phyloP scores from a whole-genome alignment of 2,329 filamentous ascomycete genomes.

The Phoma sp. region DNA sequence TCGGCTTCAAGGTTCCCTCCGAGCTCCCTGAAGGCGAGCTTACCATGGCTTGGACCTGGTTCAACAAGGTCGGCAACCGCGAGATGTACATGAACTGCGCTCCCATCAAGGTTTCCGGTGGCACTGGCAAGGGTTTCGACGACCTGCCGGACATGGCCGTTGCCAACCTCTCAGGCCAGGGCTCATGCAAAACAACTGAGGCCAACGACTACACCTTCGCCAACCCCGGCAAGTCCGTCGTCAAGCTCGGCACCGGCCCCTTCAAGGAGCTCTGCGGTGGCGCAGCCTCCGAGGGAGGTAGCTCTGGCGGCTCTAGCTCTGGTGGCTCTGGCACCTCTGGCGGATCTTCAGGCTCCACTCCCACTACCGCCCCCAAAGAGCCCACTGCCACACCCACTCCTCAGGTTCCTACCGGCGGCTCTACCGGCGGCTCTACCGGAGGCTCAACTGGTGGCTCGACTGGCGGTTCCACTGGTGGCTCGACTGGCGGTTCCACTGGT shows the following conservation, averaged over 20 bases:
- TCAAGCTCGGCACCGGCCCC: slow-evolving; percentile 29
- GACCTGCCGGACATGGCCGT: slow-evolving; percentile 75
- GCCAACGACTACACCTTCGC: slow-evolving; percentile 61
- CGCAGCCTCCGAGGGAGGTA: slow-evolving; percentile 8
- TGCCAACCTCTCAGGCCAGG: slow-evolving; percentile 65
- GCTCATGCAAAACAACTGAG: slow-evolving; percentile 63
- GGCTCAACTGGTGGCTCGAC: slow-evolving; percentile 2
- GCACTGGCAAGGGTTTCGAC: slow-evolving; percentile 58
- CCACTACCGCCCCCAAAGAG: slow-evolving; percentile 8
- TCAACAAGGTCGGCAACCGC: slow-evolving; percentile 86
- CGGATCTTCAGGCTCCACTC: slow-evolving; percentile 11
- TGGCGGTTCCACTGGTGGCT: slow-evolving; percentile 1
- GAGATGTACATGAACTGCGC: slow-evolving; percentile 99
- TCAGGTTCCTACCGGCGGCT: not conserved
- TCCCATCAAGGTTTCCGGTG: slow-evolving; percentile 68
- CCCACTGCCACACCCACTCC: slow-evolving; percentile 11
- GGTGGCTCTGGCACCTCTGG: slow-evolving; percentile 8
- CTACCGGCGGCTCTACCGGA: slow-evolving; percentile 6
- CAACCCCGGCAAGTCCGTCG: slow-evolving; percentile 67
- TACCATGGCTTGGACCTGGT: slow-evolving; percentile 88
- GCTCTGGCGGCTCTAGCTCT: slow-evolving; percentile 11
- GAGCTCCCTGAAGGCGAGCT: slow-evolving; percentile 78
- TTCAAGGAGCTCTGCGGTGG: slow-evolving; percentile 37
- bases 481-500: slow-evolving; percentile 2
- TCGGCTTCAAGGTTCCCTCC: slow-evolving; percentile 74